Conservation (phyloP, 139 green algal genomes). For the Trebouxia sp. region DNA sequence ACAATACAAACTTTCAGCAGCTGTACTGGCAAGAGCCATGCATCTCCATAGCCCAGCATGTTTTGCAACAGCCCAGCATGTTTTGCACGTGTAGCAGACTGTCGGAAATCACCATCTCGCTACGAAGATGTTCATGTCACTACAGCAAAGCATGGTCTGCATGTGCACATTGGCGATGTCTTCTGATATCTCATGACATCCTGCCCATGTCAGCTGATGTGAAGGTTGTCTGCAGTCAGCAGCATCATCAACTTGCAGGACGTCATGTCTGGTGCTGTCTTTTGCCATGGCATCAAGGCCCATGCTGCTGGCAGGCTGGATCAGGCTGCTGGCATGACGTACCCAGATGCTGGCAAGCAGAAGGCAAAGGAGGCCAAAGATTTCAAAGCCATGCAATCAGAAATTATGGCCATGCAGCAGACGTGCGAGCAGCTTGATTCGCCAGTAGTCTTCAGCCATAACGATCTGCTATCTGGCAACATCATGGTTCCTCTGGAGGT, state of each 20-base stretch:
- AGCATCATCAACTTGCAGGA: neutral
- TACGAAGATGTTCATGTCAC: no score
- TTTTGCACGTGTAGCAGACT: no score
- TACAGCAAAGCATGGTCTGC: no score
- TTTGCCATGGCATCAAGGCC: neutral
- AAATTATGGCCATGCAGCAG: conserved; percentile 58
- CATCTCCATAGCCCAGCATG: no score
- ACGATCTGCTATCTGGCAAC: conserved; percentile 90
- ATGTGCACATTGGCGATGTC: no score
- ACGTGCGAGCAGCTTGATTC: conserved; percentile 44
- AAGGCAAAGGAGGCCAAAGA: conserved; percentile 50
- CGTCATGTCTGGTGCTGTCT: no score
- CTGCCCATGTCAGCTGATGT: no score
- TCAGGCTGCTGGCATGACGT: conserved; percentile 59
- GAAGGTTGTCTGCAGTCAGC: neutral
- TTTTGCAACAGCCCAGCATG: no score
- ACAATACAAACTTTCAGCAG: no score
- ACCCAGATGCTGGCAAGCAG: conserved; percentile 65
- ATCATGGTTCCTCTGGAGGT: conserved; percentile 71
- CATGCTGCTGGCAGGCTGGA: conserved; percentile 50
- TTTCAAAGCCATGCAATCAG: conserved; percentile 50
- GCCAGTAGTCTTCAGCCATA: conserved; percentile 83
- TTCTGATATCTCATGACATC: no score
- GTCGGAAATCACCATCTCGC: no score
- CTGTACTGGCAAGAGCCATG: no score